Base-by-base conservation (phyloP, 352 stramenopile species). In the Detonula confervacea region DNA sequence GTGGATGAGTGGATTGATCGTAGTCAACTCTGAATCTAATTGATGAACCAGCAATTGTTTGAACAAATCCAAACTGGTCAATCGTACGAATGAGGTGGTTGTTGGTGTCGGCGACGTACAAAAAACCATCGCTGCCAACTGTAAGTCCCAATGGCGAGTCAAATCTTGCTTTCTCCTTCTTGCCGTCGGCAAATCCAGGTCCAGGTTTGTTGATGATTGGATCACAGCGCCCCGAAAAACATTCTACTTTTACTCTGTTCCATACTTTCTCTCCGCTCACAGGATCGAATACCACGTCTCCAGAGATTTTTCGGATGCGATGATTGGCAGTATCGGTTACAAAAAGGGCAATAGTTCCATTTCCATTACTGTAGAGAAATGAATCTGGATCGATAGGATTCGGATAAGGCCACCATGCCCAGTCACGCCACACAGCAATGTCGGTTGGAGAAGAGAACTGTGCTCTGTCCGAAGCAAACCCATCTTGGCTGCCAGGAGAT, bases 41-140 rank as follows among this genome's bases (percentile, higher is more conserved):
- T 1, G 61, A 30, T 49, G 73, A 67, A 9, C 91, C 86, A 64
- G 87, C 83, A 11, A 95, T 84, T 2, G 93, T 96, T 27, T 89
- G 88, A 6, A 91, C 86, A 47, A 92, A 91, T 33, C 87, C 88
- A 61, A 89, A 95, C 62, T 90, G 61, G 69, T 91, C 77, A 37
- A 98, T 91, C 18, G 87, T 83, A 8, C 97, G 89, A 29, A 99
- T 92, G 1, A 98, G 77, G 73, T 98, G 95, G 73, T 99, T 99
- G 35, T 97, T 96, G 6, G 95, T 98, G 73, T 99, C 97, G 0
- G 96, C 96, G 1, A 98, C 96, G 54, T 97, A 97, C 7, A 98
- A 88, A 54, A 94, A 56, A 25, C 96, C 96, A 33, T 92, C 81
- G 18, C 81, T 57, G 75, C 94, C 92, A 0, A 91, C 90, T 5